These are phyloP conservation scores for Brettanomyces anomalus DNA, from an alignment of 805 yeast genomes.

Conservation along the genomic window DNA sequence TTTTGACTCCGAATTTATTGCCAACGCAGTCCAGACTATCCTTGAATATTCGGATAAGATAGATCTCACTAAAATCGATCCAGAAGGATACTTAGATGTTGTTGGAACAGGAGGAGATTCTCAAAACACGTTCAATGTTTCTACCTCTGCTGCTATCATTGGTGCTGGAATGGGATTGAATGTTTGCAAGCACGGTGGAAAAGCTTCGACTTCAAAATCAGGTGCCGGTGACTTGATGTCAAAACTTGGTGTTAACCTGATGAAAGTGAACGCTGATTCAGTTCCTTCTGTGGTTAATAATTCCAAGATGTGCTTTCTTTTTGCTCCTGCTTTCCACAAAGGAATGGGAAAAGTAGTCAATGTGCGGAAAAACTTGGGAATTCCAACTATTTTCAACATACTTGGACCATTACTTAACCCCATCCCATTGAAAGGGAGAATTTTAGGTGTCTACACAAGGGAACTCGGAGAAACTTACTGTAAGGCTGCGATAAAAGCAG, in stretches of 20 bases:
- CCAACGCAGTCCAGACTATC: conserved; percentile 76
- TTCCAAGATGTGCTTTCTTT: conserved; percentile 55
- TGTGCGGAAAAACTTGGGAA: conserved; percentile 69
- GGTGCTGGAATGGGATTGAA: conserved; percentile 81
- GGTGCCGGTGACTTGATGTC: conserved; percentile 90
- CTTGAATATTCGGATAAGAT: conserved; percentile 54
- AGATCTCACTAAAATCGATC: conserved; percentile 33
- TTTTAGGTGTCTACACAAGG: conserved; percentile 84
- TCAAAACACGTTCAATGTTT: conserved; percentile 92
- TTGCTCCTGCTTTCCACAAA: conserved; percentile 92
- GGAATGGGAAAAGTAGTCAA: conserved; percentile 81
- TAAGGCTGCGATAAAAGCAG: conserved; percentile 61
- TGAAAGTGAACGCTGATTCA: conserved; percentile 52
- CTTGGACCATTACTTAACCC: conserved; percentile 94
- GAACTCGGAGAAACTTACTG: conserved; percentile 78
- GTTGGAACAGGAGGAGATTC: conserved; percentile 99
- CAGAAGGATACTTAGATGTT: conserved; percentile 63
- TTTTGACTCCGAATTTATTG: conserved; percentile 70
- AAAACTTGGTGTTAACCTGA: conserved; percentile 74
- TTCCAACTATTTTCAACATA: conserved; percentile 90
- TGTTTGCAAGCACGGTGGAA: conserved; percentile 95
- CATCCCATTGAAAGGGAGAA: conserved; percentile 66
- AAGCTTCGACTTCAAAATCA: conserved; percentile 85
- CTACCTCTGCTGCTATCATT: conserved; percentile 90
- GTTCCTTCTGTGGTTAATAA: conserved; percentile 50